Conservation (phyloP, 2,329 filamentous ascomycete genomes). For the Aspergillus fumigatiaffinis region DNA sequence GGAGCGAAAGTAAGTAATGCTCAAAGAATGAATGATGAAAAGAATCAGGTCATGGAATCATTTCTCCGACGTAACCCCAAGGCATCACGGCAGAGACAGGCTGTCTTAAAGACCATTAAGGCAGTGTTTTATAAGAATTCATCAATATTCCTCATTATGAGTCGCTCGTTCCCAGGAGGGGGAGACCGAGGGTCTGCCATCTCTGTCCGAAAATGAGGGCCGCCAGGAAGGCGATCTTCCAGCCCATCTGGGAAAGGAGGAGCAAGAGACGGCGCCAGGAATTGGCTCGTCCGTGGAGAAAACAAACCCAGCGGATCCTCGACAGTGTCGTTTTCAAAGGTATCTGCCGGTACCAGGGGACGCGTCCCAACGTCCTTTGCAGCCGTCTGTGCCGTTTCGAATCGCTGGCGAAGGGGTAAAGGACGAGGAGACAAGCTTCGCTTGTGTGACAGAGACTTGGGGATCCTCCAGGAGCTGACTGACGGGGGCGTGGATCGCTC, state of each 20-base stretch:
- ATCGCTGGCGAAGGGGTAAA: conserved; percentile 37
- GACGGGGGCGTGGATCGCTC: conserved; percentile 23
- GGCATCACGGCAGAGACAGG: not conserved
- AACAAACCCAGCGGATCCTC: conserved; percentile 36
- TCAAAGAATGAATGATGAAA: conserved; percentile 9
- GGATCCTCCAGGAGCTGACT: conserved; percentile 19
- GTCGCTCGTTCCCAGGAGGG: conserved; percentile 33
- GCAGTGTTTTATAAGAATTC: conserved; percentile 39
- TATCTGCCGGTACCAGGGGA: conserved; percentile 32
- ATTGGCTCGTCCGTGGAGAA: conserved; percentile 44
- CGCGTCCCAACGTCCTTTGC: conserved; percentile 20
- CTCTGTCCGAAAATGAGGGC: conserved; percentile 17
- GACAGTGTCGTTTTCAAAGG: conserved; percentile 37
- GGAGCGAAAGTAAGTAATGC: conserved; percentile 17
- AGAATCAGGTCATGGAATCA: conserved; percentile 27
- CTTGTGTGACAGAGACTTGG: conserved; percentile 26
- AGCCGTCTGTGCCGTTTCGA: conserved; percentile 18
- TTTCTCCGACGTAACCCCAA: conserved; percentile 17
- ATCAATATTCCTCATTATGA: conserved; percentile 45
- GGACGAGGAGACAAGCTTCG: conserved; percentile 34
- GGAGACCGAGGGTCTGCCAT: conserved; percentile 39
- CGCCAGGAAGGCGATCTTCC: conserved; percentile 9
- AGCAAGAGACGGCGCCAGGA: conserved; percentile 36
- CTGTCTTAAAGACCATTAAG: conserved; percentile 7
- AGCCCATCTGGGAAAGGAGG: conserved; percentile 29